Percentiles rank a stretch among this genome's conserved stretches.
Evolutionary conservation across 106 monocot species (phyloP).

Genomic region (Vanilla planifolia): DNA sequence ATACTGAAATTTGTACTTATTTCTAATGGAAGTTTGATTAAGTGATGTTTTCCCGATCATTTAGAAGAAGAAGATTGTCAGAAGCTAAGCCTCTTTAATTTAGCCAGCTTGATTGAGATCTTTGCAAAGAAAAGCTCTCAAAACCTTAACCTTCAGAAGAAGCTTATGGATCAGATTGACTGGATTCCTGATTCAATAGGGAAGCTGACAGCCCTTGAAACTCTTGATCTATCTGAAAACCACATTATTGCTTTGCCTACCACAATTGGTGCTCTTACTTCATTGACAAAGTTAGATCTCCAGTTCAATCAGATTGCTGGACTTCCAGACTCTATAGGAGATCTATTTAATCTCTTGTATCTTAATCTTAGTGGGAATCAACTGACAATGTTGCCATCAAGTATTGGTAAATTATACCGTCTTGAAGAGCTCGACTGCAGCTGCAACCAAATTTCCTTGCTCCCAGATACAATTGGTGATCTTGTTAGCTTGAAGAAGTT

Average conservation of each 20-base stretch:
- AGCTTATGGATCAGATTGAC: slow-evolving; percentile 34
- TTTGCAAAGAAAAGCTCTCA: slow-evolving; percentile 24
- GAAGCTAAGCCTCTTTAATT: slow-evolving; percentile 35
- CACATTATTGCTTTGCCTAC: slow-evolving; percentile 24
- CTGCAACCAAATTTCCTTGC: slow-evolving; percentile 20
- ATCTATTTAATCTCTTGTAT: slow-evolving; percentile 20
- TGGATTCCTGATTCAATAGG: slow-evolving; percentile 54
- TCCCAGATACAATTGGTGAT: slow-evolving; percentile 31
- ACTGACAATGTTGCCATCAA: slow-evolving; percentile 18
- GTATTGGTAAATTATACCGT: slow-evolving; percentile 19
- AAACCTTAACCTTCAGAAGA: slow-evolving; percentile 31
- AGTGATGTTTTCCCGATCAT: no score
- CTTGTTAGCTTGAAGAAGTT: slow-evolving; percentile 29
- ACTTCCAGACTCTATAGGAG: slow-evolving; percentile 34
- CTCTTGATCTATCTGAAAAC: slow-evolving; percentile 43
- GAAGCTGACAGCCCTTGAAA: slow-evolving; percentile 29
- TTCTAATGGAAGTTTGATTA: no score
- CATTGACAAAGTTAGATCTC: slow-evolving; percentile 32
- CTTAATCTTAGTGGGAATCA: slow-evolving; percentile 39
- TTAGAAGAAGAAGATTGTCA: slow-evolving; percentile 20
- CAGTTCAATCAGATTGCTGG: slow-evolving; percentile 27
- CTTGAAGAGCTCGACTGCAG: slow-evolving; percentile 39
- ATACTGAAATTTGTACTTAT: no score
- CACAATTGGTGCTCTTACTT: slow-evolving; percentile 30
- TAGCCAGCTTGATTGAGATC: slow-evolving; percentile 36